phyloP scores from a whole-genome alignment of 169 alveolate genomes.

The Plasmodium cynomolgi region DNA sequence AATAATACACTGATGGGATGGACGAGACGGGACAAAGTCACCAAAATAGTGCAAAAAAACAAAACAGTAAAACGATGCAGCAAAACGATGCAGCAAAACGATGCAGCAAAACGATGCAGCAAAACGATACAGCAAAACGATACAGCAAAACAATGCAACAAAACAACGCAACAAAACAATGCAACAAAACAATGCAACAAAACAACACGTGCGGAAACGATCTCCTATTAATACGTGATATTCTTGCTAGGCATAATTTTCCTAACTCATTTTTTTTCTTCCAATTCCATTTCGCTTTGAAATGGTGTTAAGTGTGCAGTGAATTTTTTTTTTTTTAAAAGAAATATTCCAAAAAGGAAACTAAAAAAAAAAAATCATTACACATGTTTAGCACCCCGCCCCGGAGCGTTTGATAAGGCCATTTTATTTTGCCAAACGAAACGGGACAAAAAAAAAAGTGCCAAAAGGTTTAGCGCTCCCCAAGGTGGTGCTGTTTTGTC shows the following conservation, averaged over 20 bases:
- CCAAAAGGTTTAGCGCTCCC: background rate
- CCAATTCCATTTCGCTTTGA: background rate
- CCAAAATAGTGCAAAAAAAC: background rate
- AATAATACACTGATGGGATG: background rate
- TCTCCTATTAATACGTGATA: background rate
- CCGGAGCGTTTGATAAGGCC: background rate
- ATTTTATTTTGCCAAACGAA: background rate
- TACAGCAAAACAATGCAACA: background rate
- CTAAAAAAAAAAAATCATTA: background rate
- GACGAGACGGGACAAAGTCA: background rate
- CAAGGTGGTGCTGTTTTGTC: background rate
- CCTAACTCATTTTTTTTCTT: background rate
- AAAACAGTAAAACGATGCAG: background rate
- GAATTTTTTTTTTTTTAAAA: background rate
- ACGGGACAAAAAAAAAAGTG: background rate
- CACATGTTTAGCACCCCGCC: background rate
- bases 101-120: background rate
- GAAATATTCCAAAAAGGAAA: background rate
- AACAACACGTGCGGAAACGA: background rate
- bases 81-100: too few species aligned
- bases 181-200: background rate
- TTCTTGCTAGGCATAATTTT: background rate
- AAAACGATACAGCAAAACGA: background rate
- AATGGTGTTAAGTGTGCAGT: background rate
- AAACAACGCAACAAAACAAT: background rate